Conservation (phyloP, 257 asterid species). For the Plectranthus barbatus region DNA sequence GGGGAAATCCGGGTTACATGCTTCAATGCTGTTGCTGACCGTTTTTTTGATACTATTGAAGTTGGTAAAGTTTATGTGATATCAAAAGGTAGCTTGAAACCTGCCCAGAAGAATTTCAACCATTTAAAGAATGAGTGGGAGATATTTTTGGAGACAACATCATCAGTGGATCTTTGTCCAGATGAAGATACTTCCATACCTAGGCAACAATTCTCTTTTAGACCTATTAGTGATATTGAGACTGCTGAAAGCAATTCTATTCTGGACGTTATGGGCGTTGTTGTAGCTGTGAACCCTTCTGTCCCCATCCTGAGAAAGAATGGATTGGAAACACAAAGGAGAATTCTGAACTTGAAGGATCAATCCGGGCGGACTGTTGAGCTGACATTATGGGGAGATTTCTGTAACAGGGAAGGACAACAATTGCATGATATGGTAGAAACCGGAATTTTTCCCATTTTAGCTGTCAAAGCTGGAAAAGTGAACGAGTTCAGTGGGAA, state of each 20-base stretch:
- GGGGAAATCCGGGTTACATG: conserved; percentile 94
- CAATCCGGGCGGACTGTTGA: conserved; percentile 73
- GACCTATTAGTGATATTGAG: conserved; percentile 71
- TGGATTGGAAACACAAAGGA: conserved; percentile 94
- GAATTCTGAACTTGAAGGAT: conserved; percentile 76
- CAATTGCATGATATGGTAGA: conserved; percentile 58
- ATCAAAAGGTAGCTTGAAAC: conserved; percentile 87
- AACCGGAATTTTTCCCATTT: conserved; percentile 54
- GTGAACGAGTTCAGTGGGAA: conserved; percentile 88
- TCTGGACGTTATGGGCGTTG: conserved; percentile 79
- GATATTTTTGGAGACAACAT: conserved; percentile 63
- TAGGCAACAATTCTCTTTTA: conserved; percentile 72
- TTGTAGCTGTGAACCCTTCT: conserved; percentile 70
- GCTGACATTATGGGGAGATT: conserved; percentile 92
- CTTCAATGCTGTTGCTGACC: conserved; percentile 84
- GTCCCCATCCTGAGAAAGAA: conserved; percentile 89
- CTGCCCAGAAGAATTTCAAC: conserved; percentile 92
- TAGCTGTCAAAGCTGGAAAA: conserved; percentile 92
- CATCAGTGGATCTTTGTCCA: conserved; percentile 66
- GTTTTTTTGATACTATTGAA: conserved; percentile 64
- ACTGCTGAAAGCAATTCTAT: conserved; percentile 70
- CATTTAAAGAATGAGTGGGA: conserved; percentile 98
- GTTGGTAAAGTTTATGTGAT: conserved; percentile 79
- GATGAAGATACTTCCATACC: conserved; percentile 90
- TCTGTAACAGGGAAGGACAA: conserved; percentile 89